Percentiles rank a stretch among this genome's conserved stretches.
Conservation (phyloP, 306 rosid species). For the Betula pendula region DNA sequence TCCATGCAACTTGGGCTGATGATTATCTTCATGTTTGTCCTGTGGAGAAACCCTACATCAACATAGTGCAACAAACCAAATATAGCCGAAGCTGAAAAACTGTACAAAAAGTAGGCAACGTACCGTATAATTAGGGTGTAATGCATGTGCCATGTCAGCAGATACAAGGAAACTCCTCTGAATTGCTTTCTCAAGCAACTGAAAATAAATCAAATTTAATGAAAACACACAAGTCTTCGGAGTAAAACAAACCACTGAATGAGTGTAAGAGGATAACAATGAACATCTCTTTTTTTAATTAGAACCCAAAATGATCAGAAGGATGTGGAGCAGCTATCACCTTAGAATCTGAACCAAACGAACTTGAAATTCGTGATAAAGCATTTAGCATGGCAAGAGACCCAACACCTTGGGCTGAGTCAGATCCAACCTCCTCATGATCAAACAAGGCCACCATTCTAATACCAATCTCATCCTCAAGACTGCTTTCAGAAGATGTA, state of each 20-base stretch:
- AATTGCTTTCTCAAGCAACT: slow-evolving; percentile 70
- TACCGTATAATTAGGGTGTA: slow-evolving; percentile 90
- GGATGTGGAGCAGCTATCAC: slow-evolving; percentile 32
- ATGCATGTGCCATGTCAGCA: slow-evolving; percentile 98
- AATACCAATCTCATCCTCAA: slow-evolving; percentile 66
- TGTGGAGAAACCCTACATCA: slow-evolving; percentile 34
- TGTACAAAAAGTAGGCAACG: slow-evolving; percentile 9
- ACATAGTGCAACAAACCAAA: slow-evolving; percentile 22
- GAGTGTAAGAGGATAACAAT: background rate
- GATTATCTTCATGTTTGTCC: slow-evolving; percentile 94
- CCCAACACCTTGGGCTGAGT: slow-evolving; percentile 87
- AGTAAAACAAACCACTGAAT: background rate
- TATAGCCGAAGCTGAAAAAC: slow-evolving; percentile 1
- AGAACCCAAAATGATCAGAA: background rate
- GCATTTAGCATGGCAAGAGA: slow-evolving; percentile 74
- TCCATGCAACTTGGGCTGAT: slow-evolving; percentile 90
- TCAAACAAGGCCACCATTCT: slow-evolving; percentile 91
- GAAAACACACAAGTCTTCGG: slow-evolving; percentile 7
- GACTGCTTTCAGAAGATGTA: slow-evolving; percentile 67
- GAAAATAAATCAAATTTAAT: slow-evolving; percentile 28
- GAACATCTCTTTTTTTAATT: background rate
- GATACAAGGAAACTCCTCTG: slow-evolving; percentile 81
- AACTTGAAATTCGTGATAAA: slow-evolving; percentile 64
- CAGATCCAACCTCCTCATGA: slow-evolving; percentile 82
- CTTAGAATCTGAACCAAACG: slow-evolving; percentile 54